A percentile compares a stretch with the other conserved stretches of the same genome.
Evolutionary conservation across 176 grass and related monocot genomes (phyloP).

Genomic region (Zea mays): Zm-B73-REFERENCE-NAM-5.0 NC_050100.1:5941001-5941500

Average conservation of each 20-base stretch:
- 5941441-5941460: conserved; percentile 96
- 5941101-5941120: conserved; percentile 94
- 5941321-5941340: conserved; percentile 98
- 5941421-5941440: conserved; percentile 96
- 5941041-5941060: conserved; percentile 87
- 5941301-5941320: conserved; percentile 89
- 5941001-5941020: conserved; percentile 83
- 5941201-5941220: conserved; percentile 77
- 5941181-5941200: conserved; percentile 76
- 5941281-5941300: conserved; percentile 66
- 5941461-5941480: conserved; percentile 88
- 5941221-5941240: background rate
- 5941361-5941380: conserved; percentile 92
- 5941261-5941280: background rate
- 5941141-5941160: conserved; percentile 95
- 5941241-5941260: background rate
- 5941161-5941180: conserved; percentile 94
- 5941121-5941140: conserved; percentile 93
- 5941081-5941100: conserved; percentile 99
- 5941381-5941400: conserved; percentile 99
- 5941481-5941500: conserved; percentile 94
- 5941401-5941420: conserved; percentile 89
- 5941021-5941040: conserved; percentile 92
- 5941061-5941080: conserved; percentile 79
- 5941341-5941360: conserved; percentile 87